phyloP scores from a whole-genome alignment of 805 yeast species.

The Metschnikowia chrysomelidarum region DNA sequence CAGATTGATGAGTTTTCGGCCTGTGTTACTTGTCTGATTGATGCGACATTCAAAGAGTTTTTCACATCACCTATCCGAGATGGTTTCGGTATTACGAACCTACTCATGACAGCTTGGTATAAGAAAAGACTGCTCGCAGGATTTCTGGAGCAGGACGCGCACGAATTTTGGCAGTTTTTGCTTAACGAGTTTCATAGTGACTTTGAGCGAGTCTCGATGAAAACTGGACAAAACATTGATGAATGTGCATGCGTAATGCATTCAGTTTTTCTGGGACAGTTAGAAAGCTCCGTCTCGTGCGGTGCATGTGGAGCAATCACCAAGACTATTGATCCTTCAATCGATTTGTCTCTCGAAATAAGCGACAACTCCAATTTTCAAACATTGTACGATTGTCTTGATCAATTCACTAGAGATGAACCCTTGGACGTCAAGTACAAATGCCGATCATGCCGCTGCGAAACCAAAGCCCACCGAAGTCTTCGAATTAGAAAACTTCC shows the following conservation, averaged over 20 bases:
- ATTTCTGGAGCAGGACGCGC: conserved; percentile 97
- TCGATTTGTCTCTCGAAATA: conserved; percentile 85
- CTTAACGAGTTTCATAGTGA: conserved; percentile 76
- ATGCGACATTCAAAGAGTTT: conserved; percentile 70
- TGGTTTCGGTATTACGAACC: conserved; percentile 78
- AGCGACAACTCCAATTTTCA: conserved; percentile 24
- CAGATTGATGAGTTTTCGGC: conserved; percentile 31
- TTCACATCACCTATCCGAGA: conserved; percentile 60
- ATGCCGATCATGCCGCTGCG: conserved; percentile 63
- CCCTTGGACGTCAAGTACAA: conserved; percentile 68
- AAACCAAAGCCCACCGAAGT: conserved; percentile 66
- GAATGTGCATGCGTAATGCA: conserved; percentile 82
- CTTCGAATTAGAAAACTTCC: conserved; percentile 69
- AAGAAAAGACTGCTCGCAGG: conserved; percentile 86
- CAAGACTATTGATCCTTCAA: conserved; percentile 80
- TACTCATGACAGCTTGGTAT: conserved; percentile 85
- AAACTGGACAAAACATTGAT: background rate
- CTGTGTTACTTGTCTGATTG: conserved; percentile 86
- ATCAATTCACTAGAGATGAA: conserved; percentile 76
- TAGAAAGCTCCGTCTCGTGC: conserved; percentile 79
- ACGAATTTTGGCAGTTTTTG: conserved; percentile 93
- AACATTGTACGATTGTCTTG: conserved; percentile 61
- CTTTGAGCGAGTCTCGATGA: conserved; percentile 26
- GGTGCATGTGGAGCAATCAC: conserved; percentile 61
- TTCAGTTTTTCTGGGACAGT: conserved; percentile 75